A percentile compares a stretch with the other conserved stretches of the same genome.
Evolutionary conservation across 2,329 filamentous ascomycete genomes (phyloP).

Genomic region (Shiraia sp.): DNA sequence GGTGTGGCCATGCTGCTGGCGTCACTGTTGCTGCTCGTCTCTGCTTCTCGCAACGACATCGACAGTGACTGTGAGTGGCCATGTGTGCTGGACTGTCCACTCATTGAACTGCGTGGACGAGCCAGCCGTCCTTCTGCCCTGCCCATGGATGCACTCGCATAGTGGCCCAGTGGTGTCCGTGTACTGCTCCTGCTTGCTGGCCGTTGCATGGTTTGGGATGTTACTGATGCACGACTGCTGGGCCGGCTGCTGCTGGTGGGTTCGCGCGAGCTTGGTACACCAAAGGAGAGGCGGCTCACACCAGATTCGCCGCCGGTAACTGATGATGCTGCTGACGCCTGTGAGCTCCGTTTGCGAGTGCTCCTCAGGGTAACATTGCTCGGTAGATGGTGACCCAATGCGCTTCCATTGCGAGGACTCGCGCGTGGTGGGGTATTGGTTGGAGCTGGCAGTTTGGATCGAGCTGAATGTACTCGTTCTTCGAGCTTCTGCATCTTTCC

Average conservation of each 20-base stretch:
- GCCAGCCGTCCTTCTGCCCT: constrained; percentile 46
- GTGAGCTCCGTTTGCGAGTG: constrained; percentile 67
- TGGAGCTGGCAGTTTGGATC: constrained; percentile 88
- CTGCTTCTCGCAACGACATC: constrained; percentile 51
- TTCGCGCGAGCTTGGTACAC: constrained; percentile 42
- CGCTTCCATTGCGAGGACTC: constrained; percentile 69
- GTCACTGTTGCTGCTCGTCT: constrained; percentile 50
- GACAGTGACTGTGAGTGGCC: constrained; percentile 38
- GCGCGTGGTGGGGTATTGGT: constrained; percentile 74
- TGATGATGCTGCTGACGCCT: constrained; percentile 51
- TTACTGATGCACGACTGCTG: constrained; percentile 65
- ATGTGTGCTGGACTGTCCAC: constrained; percentile 56
- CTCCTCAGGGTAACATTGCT: constrained; percentile 65
- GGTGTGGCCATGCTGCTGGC: constrained; percentile 48
- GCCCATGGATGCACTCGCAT: constrained; percentile 53
- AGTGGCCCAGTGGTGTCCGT: constrained; percentile 66
- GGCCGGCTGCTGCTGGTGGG: constrained; percentile 60
- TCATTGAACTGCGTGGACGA: constrained; percentile 72
- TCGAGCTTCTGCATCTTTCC: constrained; percentile 97
- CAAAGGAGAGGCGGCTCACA: constrained; percentile 56
- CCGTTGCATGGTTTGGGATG: constrained; percentile 28
- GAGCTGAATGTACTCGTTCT: constrained; percentile 85
- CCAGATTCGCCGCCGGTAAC: constrained; percentile 29
- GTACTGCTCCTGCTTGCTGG: constrained; percentile 69
- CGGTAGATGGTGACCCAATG: constrained; percentile 53